These are phyloP conservation scores for Exophiala bonariae DNA, from an alignment of 2,329 filamentous ascomycete genomes.

Conservation along the genomic window DNA sequence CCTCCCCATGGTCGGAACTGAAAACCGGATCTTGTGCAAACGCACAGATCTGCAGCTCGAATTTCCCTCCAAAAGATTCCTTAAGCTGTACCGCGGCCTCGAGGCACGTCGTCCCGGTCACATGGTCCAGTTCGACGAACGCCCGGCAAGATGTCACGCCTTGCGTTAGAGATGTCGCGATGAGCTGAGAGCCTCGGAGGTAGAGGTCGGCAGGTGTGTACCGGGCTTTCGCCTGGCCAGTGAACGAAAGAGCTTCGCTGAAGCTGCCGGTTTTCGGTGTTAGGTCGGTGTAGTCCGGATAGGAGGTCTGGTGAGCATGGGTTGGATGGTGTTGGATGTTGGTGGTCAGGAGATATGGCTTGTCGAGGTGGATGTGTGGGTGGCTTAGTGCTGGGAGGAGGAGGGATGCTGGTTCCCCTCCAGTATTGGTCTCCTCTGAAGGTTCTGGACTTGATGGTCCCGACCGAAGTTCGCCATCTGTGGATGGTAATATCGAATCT, in stretches of 20 bases:
- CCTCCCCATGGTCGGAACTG: slow-evolving; percentile 52
- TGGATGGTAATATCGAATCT: slow-evolving; percentile 18
- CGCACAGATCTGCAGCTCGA: slow-evolving; percentile 66
- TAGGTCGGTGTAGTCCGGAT: slow-evolving; percentile 55
- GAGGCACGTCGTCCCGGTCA: slow-evolving; percentile 59
- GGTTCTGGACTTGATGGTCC: too few relatives aligned
- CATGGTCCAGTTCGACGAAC: slow-evolving; percentile 70
- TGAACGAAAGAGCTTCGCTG: slow-evolving; percentile 62
- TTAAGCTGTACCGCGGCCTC: slow-evolving; percentile 60
- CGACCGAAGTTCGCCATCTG: too few relatives aligned
- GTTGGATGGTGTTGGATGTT: slow-evolving; percentile 18
- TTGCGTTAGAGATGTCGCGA: slow-evolving; percentile 63
- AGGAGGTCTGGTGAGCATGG: slow-evolving; percentile 2
- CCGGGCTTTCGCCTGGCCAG: slow-evolving; percentile 59
- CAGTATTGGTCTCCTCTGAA: too few relatives aligned
- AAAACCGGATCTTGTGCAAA: slow-evolving; percentile 72
- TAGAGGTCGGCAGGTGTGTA: slow-evolving; percentile 66
- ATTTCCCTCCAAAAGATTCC: slow-evolving; percentile 51
- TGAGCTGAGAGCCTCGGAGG: slow-evolving; percentile 62
- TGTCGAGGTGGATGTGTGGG: slow-evolving; percentile 71
- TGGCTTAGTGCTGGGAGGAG: slow-evolving; percentile 64
- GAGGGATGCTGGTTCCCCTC: slow-evolving; percentile 23
- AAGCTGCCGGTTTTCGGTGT: slow-evolving; percentile 63
- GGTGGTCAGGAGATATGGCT: slow-evolving; percentile 40
- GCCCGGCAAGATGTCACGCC: slow-evolving; percentile 70